phyloP scores from a whole-genome alignment of 1,139 yeast genomes.

The Blastobotrys malaysiensis region DNA sequence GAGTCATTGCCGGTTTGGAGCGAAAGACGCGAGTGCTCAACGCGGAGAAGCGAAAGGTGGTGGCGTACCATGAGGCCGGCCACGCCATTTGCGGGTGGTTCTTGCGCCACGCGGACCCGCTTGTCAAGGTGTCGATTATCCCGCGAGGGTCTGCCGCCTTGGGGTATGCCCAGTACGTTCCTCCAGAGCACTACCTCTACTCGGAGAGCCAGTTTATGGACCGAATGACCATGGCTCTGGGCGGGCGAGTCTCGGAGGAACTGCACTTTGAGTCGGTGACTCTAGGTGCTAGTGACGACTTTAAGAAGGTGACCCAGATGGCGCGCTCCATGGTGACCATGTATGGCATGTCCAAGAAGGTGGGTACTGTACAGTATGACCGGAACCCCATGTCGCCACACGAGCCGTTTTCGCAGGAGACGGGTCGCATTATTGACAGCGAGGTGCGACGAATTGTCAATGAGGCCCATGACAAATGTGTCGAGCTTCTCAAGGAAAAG shows the following conservation, averaged over 20 bases:
- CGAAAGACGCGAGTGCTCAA: slow-evolving; percentile 79
- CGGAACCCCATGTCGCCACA: slow-evolving; percentile 42
- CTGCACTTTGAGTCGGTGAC: slow-evolving; percentile 84
- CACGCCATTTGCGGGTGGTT: slow-evolving; percentile 99
- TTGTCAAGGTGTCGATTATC: slow-evolving; percentile 88
- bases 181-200: slow-evolving; percentile 84
- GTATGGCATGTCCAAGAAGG: slow-evolving; percentile 81
- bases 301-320: slow-evolving; percentile 91
- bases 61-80: slow-evolving; percentile 98
- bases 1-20: slow-evolving; percentile 95
- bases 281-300: slow-evolving; percentile 93
- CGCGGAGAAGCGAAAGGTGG: slow-evolving; percentile 78
- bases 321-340: slow-evolving; percentile 91
- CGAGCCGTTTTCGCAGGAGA: slow-evolving; percentile 87
- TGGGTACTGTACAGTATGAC: slow-evolving; percentile 79
- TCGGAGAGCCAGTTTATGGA: slow-evolving; percentile 75
- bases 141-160: slow-evolving; percentile 96
- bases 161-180: slow-evolving; percentile 97
- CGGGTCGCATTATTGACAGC: slow-evolving; percentile 70
- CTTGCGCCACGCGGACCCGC: slow-evolving; percentile 82
- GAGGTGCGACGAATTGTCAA: slow-evolving; percentile 80
- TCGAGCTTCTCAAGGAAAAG: slow-evolving; percentile 60
- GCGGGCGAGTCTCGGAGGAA: slow-evolving; percentile 96
- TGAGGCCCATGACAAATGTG: slow-evolving; percentile 72
- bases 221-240: slow-evolving; percentile 94